These are phyloP conservation scores for Pisolithus thermaeus DNA, from an alignment of 1,284 basidiomycete species.

Conservation along the genomic window DNA sequence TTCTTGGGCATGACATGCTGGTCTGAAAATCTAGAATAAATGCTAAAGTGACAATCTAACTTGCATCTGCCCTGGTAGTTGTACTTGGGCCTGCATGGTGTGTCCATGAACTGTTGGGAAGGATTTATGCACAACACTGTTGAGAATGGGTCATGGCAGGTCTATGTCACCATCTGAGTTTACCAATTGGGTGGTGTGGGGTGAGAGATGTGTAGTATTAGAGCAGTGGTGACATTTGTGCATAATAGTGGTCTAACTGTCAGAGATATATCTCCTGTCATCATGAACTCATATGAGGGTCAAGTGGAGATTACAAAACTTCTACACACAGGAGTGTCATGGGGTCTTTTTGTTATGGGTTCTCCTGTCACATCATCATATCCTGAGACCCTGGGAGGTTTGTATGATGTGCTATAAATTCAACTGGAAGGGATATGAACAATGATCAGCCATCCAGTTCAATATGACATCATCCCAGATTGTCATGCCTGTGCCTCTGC, in stretches of 20 bases:
- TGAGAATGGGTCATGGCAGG: constrained; percentile 18
- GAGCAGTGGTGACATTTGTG: constrained; percentile 79
- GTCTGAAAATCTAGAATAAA: not conserved
- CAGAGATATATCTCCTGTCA: constrained; percentile 78
- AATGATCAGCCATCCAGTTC: constrained; percentile 83
- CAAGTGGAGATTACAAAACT: not conserved
- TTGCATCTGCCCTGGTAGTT: constrained; percentile 13
- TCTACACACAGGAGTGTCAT: constrained; percentile 80
- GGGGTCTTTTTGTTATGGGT: constrained; percentile 79
- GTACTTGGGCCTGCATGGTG: constrained; percentile 9
- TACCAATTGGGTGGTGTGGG: constrained; percentile 22
- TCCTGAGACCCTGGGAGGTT: constrained; percentile 81
- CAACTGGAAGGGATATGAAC: constrained; percentile 90
- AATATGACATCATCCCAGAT: constrained; percentile 89
- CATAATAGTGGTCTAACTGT: constrained; percentile 78
- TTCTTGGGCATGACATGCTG: not conserved
- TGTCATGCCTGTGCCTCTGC: too few species aligned
- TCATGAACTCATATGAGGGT: constrained; percentile 6
- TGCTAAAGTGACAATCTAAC: constrained; percentile 11
- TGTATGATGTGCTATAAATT: constrained; percentile 88
- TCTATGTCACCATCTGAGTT: constrained; percentile 23
- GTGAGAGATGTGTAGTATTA: constrained; percentile 57
- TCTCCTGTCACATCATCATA: constrained; percentile 94
- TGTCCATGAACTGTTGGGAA: constrained; percentile 13
- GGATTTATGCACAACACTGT: constrained; percentile 15